Evolutionary conservation across 139 green algal species (phyloP).

Genomic region (Chlamydomonas sphaeroides): DNA sequence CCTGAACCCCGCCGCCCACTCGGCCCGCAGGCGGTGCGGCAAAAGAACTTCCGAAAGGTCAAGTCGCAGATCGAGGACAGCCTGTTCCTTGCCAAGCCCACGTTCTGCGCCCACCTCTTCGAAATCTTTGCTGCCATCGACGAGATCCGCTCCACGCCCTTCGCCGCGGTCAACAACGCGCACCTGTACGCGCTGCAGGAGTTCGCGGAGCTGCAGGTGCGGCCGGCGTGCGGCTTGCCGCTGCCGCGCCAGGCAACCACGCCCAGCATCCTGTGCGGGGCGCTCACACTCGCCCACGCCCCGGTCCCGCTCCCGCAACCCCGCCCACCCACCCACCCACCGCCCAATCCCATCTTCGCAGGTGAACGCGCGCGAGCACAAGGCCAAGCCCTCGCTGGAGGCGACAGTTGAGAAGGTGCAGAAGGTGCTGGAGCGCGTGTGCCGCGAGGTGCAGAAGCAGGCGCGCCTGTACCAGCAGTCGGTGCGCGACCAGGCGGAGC

Average conservation of each 20-base stretch:
- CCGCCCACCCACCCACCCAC: too few relatives aligned
- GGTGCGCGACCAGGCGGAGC: slow-evolving; percentile 73
- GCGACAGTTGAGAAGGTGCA: slow-evolving; percentile 78
- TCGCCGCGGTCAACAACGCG: slow-evolving; percentile 52
- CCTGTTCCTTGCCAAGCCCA: slow-evolving; percentile 81
- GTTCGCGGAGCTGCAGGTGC: slow-evolving; percentile 65
- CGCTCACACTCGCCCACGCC: too few relatives aligned
- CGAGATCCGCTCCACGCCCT: slow-evolving; percentile 58
- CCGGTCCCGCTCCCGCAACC: too few relatives aligned
- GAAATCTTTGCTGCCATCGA: slow-evolving; percentile 61
- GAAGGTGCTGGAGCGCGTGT: slow-evolving; percentile 75
- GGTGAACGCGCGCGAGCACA: slow-evolving; percentile 68
- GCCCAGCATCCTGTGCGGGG: too few relatives aligned
- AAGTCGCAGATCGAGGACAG: slow-evolving; percentile 55
- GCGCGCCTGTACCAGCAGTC: slow-evolving; percentile 77
- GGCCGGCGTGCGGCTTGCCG: too few relatives aligned
- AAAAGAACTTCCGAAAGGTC: slow-evolving; percentile 72
- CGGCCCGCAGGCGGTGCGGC: slow-evolving; percentile 66
- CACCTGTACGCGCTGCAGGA: slow-evolving; percentile 71
- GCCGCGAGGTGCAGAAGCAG: slow-evolving; percentile 72
- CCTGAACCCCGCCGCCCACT: background rate
- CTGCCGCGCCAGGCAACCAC: too few relatives aligned
- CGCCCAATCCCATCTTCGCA: too few relatives aligned
- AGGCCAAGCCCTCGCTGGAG: slow-evolving; percentile 72
- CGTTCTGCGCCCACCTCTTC: slow-evolving; percentile 68